A percentile compares a stretch with the other conserved stretches of the same genome.
Evolutionary conservation across 345 rosid genomes (phyloP).

Genomic region (Eucalyptus sp.): DNA sequence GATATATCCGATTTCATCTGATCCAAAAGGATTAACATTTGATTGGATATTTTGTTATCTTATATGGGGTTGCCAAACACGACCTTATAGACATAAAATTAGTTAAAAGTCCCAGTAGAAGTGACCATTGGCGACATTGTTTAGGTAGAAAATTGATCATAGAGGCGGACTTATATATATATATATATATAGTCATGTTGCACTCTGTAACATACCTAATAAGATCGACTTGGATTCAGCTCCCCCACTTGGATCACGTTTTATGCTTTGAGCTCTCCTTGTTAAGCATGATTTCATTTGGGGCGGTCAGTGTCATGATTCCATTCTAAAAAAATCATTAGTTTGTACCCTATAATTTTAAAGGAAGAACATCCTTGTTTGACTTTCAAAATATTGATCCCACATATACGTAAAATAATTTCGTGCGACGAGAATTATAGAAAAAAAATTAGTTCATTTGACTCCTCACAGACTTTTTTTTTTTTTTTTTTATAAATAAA

Average conservation of each 20-base stretch:
- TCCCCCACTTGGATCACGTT: not conserved
- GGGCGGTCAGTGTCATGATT: no score
- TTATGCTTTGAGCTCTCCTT: no score
- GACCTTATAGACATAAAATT: not conserved
- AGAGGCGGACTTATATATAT: not conserved
- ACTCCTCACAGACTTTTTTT: not conserved
- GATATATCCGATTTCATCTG: rapidly evolving
- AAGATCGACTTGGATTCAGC: not conserved
- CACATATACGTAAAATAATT: not conserved
- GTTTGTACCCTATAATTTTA: not conserved
- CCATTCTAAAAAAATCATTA: not conserved
- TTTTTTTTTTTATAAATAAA: no score
- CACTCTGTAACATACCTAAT: not conserved
- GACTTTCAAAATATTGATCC: not conserved
- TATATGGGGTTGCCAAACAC: not conserved
- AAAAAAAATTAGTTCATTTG: not conserved
- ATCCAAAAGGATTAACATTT: not conserved
- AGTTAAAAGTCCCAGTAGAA: not conserved
- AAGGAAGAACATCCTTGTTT: not conserved
- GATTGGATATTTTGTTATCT: no score
- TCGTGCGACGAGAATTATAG: not conserved
- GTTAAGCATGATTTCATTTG: no score
- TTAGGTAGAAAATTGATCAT: not conserved
- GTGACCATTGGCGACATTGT: not conserved
- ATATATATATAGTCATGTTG: not conserved